Base-by-base conservation (phyloP, 768 basidiomycete genomes). In the Serendipita sp. region DNA sequence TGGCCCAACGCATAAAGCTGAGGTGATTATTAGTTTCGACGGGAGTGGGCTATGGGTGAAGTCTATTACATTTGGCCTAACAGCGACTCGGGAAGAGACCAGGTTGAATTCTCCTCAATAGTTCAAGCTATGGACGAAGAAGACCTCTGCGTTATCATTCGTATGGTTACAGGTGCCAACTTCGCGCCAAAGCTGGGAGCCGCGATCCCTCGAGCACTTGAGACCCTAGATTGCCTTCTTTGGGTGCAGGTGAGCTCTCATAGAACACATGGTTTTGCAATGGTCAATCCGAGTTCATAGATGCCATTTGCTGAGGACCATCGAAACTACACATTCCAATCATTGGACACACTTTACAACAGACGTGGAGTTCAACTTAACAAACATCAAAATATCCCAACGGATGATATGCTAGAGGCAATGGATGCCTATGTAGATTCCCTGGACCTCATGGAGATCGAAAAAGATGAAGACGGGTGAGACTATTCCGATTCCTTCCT, bases 301-400 rank as follows among this genome's bases (percentile, higher is more conserved):
- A 83, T 97, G 81, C 95, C 95, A 0, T 97, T 96, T 71, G 91
- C 91, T 1, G 95, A 99, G 72, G 95, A 99, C 69, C 79, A 92
- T 63, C 83, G 92, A 65, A 88, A 84, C 68, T 91, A 90, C 73
- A 84, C 83, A 8, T 97, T 99, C 72, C 83, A 87, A 0, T 89
- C 89, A 0, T 79, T 98, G 35, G 82, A 85, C 48, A 78, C 78
- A 8, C 79, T 95, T 15, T 76, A 85, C 65, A 85, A 83, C 64
- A 88, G 83, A 71, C 86, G 85, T 52, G 91, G 92, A 2, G 85
- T 89, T 69, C 73, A 72, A 0, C 73, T 97, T 44, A 81, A 75
- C 23, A 82, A 84, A 66, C 95, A 99, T 72, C 83, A 89, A 11
- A 88, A 85, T 69, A 74, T 97, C 18, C 91, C 93, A 10, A 92